Evolutionary conservation across 2,329 filamentous ascomycete genomes (phyloP).

Genomic region (Elsinoe australis): DNA sequence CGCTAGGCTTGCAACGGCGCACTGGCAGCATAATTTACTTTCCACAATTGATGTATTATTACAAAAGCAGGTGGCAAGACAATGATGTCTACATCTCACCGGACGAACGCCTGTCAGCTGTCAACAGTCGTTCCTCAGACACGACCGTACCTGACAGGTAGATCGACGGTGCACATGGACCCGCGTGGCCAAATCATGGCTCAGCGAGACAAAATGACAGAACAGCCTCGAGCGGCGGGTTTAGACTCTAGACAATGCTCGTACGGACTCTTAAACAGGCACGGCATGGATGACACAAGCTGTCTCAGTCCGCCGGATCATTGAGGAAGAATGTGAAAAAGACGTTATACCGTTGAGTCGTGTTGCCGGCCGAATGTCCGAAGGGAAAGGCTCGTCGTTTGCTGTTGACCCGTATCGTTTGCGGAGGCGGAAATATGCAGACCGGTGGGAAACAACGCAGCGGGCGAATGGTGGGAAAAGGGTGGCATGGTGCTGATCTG

Average conservation of each 20-base stretch:
- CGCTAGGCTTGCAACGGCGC: too few relatives aligned
- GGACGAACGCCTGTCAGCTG: background rate
- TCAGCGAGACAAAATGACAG: conserved; percentile 14
- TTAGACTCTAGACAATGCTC: conserved; percentile 5
- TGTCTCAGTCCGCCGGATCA: conserved; percentile 7
- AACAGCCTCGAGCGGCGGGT: background rate
- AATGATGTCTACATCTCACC: too few relatives aligned
- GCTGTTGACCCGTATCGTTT: conserved; percentile 6
- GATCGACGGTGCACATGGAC: background rate
- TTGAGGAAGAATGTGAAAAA: conserved; percentile 4
- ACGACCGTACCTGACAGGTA: background rate
- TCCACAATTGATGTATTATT: too few relatives aligned
- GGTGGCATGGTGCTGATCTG: too few relatives aligned
- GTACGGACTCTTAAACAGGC: conserved; percentile 6
- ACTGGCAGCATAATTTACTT: too few relatives aligned
- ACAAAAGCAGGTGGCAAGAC: too few relatives aligned
- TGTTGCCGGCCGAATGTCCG: background rate
- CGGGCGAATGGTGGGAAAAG: background rate
- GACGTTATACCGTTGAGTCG: conserved; percentile 1
- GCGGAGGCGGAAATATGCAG: background rate
- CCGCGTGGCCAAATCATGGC: conserved; percentile 4
- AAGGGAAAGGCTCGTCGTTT: conserved; percentile 6
- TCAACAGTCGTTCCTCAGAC: background rate
- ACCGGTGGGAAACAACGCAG: background rate
- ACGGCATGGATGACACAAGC: conserved; percentile 6